Base-by-base conservation (phyloP, 2,329 filamentous ascomycete species). In the Cytospora piceicola region DNA sequence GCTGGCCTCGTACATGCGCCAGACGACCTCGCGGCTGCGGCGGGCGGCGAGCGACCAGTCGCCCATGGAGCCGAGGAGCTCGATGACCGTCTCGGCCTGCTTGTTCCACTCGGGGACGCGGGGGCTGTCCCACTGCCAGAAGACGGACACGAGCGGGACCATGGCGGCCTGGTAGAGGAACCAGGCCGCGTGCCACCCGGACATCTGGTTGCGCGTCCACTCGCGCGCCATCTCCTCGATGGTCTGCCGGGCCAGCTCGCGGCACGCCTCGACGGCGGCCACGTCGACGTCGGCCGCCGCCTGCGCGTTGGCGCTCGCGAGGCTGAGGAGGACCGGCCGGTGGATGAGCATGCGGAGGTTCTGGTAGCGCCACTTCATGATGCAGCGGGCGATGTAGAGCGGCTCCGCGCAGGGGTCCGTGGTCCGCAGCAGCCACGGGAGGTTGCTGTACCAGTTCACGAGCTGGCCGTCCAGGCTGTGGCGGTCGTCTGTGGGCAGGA, bases 301-400 rank as follows among this genome's bases (percentile, higher is more conserved):
- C 71, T 82, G 78, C 58, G 83, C 76, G 65, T 82, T 81, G 73
- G 84, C 81, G 71, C 84, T 81, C 73, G 87, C 81, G 72, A 90
- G 79, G 77, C 86, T 89, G 7, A 94, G 82, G 1, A 94, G 81
- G 0, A 90, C 87, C 0, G 91, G 90, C 3, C 91, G 83, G 75
- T 93, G 89, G 27, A 94, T 84, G 1, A 94, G 83, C 77, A 93
- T 90, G 56, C 90, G 88, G 56, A 93, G 83, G 71, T 92, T 93
- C 73, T 91, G 88, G 73, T 91, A 94, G 17, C 91, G 85, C 91
- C 91, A 94, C 75, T 91, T 90, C 88, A 93, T 92, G 71, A 93
- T 85, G 69, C 87, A 87, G 59, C 90, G 84, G 0, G 89, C 86
- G 58, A 90, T 89, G 69, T 87, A 87, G 22, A 93, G 83, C 2